Evolutionary conservation across 75 land plant species (phyloP).

Genomic region (Sequoiadendron giganteum): DNA sequence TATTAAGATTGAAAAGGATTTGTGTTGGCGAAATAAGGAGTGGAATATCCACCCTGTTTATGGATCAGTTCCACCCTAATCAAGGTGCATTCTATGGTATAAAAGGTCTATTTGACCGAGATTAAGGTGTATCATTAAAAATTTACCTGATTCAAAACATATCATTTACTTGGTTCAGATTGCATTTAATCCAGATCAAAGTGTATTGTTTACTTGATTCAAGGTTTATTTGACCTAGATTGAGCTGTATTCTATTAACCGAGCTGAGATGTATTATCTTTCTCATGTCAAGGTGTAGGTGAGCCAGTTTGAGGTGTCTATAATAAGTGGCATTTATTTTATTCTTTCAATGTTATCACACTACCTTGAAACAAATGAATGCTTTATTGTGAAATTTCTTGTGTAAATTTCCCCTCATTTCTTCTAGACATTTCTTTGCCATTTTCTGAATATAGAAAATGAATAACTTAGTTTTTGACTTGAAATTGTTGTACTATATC

Average conservation of each 20-base stretch:
- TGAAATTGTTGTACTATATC: neutral
- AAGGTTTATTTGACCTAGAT: neutral
- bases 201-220: neutral
- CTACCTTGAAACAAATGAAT: neutral
- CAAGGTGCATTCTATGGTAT: neutral
- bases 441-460: neutral
- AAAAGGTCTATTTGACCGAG: neutral
- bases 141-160: neutral
- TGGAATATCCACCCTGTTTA: too few species aligned
- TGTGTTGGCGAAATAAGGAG: too few species aligned
- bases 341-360: neutral
- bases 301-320: neutral
- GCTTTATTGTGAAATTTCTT: neutral
- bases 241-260: neutral
- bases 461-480: neutral
- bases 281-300: neutral
- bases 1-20: too few species aligned
- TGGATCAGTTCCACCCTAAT: too few species aligned
- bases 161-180: neutral
- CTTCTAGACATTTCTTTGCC: neutral
- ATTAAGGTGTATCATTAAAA: neutral
- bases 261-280: neutral
- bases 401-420: neutral
- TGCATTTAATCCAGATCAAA: neutral
- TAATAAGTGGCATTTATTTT: neutral